These are phyloP conservation scores for Corchorus capsularis DNA, from an alignment of 345 rosid species.

Conservation along the genomic window DNA sequence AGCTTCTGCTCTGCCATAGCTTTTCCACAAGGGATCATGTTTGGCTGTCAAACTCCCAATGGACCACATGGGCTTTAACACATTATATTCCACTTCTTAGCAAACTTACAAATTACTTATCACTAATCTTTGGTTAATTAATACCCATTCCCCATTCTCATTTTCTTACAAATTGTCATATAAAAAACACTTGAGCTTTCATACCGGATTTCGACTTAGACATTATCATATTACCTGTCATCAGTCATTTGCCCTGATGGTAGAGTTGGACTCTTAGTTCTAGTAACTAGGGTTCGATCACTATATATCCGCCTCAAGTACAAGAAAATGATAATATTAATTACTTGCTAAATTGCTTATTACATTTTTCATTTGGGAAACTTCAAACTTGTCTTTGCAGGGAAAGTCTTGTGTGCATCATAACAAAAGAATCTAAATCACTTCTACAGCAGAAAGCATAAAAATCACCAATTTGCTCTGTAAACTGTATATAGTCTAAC, in stretches of 20 bases:
- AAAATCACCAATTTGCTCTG: not conserved
- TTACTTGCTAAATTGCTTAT: no score
- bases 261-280: no score
- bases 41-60: constrained; percentile 31
- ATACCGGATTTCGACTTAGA: no score
- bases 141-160: not conserved
- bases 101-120: not conserved
- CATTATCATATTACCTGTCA: no score
- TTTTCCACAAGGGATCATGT: constrained; percentile 19
- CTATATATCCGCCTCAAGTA: no score
- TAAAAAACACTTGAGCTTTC: no score
- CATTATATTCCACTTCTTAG: constrained; percentile 12
- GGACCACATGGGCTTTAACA: constrained; percentile 30
- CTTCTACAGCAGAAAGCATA: not conserved
- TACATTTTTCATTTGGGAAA: not conserved
- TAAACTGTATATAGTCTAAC: not conserved
- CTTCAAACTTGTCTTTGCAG: not conserved
- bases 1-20: constrained; percentile 10
- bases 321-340: no score
- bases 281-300: no score
- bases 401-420: not conserved
- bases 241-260: no score
- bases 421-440: not conserved
- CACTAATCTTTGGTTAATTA: not conserved
- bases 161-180: no score